phyloP scores from a whole-genome alignment of 2,329 filamentous ascomycete species.

The Fusarium virguliforme region DNA sequence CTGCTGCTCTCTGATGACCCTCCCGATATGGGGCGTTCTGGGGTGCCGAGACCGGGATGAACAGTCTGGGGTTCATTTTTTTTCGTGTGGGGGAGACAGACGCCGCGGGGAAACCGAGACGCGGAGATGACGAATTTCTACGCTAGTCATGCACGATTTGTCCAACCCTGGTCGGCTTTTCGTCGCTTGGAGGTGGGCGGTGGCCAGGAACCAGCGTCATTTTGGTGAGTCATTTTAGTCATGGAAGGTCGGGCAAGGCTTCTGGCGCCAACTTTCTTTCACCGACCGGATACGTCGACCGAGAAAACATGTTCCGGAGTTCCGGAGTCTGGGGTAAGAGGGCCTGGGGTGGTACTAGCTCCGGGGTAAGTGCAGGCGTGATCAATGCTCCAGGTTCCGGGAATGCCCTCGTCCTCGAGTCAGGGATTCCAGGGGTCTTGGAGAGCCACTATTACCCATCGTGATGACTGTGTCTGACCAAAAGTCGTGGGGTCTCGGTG shows the following conservation, averaged over 20 bases:
- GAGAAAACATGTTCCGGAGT: not conserved
- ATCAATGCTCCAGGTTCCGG: not conserved
- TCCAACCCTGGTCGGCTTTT: conserved; percentile 34
- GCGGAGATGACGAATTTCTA: conserved; percentile 20
- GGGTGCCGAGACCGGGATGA: conserved; percentile 37
- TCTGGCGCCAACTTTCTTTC: not conserved
- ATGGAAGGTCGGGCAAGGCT: not conserved
- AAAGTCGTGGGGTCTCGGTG: not conserved
- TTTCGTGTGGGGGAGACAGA: conserved; percentile 19
- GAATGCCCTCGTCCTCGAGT: not conserved
- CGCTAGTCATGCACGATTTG: conserved; percentile 43
- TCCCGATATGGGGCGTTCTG: conserved; percentile 35
- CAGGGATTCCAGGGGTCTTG: not conserved
- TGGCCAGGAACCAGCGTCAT: conserved; percentile 9
- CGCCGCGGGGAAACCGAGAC: conserved; percentile 10
- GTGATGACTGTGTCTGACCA: not conserved
- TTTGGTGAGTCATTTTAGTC: conserved; percentile 15
- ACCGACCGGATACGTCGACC: not conserved
- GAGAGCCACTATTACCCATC: not conserved
- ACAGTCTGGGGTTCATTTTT: conserved; percentile 27
- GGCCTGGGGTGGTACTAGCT: not conserved
- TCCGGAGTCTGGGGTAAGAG: too few relatives aligned
- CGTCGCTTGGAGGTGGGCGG: conserved; percentile 7
- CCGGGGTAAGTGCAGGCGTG: conserved; percentile 4
- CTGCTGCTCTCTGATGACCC: conserved; percentile 28